phyloP scores from a whole-genome alignment of 1,284 basidiomycete genomes.

The Sanghuangporus weigelae region DNA sequence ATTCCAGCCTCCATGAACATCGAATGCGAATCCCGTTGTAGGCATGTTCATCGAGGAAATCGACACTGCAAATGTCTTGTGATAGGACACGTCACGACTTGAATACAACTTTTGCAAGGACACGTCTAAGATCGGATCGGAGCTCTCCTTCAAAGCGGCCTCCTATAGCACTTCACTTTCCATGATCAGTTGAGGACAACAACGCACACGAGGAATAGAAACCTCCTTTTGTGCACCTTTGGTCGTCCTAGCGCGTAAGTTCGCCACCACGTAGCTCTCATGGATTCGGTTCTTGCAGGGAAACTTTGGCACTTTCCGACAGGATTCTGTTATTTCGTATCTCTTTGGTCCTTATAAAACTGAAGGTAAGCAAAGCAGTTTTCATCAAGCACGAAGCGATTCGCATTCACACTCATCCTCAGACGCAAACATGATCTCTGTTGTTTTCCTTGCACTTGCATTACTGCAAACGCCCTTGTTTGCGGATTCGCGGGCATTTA shows the following conservation, averaged over 20 bases:
- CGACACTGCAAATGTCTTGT: too few relatives aligned
- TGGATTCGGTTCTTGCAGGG: background rate
- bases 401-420: background rate
- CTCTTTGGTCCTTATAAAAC: background rate
- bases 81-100: too few relatives aligned
- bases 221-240: background rate
- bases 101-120: too few relatives aligned
- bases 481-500: slow-evolving; percentile 36
- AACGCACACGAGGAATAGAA: background rate
- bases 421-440: background rate
- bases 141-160: too few relatives aligned
- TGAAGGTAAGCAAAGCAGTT: background rate
- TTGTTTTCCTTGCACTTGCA: slow-evolving; percentile 15
- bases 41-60: too few relatives aligned
- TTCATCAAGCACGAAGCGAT: background rate
- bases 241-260: background rate
- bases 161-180: too few relatives aligned
- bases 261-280: background rate
- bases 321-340: background rate
- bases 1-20: too few relatives aligned
- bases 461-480: background rate
- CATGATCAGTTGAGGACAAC: too few relatives aligned
- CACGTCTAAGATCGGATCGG: too few relatives aligned
- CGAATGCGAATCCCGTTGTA: too few relatives aligned
- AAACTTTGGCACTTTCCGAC: slow-evolving; percentile 4